Conservation (phyloP, 805 yeast species). For the Cyberlindnera xishuangbannaensis region DNA sequence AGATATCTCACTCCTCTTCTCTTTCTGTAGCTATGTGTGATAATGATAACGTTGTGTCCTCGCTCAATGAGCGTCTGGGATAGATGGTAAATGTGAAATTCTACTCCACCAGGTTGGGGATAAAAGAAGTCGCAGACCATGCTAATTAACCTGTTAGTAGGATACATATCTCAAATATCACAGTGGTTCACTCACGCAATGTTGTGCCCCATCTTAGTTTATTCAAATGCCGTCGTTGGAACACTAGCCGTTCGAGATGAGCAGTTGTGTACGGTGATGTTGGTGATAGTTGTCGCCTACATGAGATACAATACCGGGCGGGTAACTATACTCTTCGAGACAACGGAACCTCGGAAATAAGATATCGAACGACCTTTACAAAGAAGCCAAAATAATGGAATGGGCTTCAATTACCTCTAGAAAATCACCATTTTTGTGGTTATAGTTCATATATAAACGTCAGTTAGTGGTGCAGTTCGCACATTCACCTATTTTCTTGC, state of each 20-base stretch:
- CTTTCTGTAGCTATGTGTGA: conserved; percentile 85
- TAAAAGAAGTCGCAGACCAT: conserved; percentile 97
- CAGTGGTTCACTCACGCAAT: conserved; percentile 21
- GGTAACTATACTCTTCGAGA: no score
- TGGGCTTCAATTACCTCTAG: no score
- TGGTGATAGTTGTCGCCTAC: no score
- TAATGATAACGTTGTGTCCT: conserved; percentile 81
- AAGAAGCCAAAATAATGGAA: no score
- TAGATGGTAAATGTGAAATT: conserved; percentile 87
- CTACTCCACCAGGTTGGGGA: conserved; percentile 99
- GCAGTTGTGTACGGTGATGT: no score
- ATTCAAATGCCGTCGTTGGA: no score
- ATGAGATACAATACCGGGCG: no score
- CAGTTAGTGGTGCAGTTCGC: conserved; percentile 3
- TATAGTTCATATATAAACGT: neutral
- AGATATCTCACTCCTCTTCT: conserved; percentile 77
- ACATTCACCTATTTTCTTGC: conserved; percentile 5
- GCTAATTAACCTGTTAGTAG: neutral
- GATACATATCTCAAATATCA: neutral
- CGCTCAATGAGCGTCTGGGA: conserved; percentile 73
- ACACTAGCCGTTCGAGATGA: no score
- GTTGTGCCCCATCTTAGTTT: conserved; percentile 26
- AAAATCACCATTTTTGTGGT: no score
- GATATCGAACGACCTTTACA: no score
- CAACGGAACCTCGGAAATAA: no score